phyloP scores from a whole-genome alignment of 139 green algal genomes.

The Chlorella sorokiniana region DNA sequence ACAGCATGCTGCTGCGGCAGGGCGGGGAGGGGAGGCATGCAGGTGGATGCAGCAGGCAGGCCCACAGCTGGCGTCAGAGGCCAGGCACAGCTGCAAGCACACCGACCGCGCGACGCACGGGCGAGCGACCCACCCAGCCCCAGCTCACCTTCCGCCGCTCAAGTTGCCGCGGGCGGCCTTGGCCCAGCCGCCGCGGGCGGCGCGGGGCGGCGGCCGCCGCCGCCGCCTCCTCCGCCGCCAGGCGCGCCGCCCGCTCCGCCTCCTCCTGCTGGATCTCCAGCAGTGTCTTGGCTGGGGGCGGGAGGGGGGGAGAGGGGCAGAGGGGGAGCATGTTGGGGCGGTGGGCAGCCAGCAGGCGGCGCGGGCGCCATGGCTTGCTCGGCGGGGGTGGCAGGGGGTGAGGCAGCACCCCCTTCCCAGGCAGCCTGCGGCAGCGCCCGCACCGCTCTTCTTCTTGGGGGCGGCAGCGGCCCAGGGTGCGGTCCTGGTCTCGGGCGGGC shows the following conservation, averaged over 20 bases:
- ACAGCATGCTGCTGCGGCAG: slow-evolving; percentile 1
- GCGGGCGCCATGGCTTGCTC: too few relatives aligned
- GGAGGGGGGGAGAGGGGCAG: not conserved
- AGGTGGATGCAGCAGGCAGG: not conserved
- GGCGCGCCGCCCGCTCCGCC: slow-evolving; percentile 46
- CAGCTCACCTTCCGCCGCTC: not conserved
- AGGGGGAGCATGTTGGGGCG: not conserved
- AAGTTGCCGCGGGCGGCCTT: slow-evolving; percentile 35
- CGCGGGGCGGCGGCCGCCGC: slow-evolving; percentile 27
- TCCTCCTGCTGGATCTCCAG: slow-evolving; percentile 83
- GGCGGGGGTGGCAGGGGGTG: too few relatives aligned
- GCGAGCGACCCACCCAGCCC: not conserved
- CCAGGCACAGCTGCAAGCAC: not conserved
- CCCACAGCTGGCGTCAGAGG: not conserved
- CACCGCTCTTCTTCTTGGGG: slow-evolving; percentile 31
- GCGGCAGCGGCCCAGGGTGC: slow-evolving; percentile 68
- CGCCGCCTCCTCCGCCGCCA: slow-evolving; percentile 37
- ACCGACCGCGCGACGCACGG: not conserved
- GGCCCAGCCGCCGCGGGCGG: slow-evolving; percentile 47
- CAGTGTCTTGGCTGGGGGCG: slow-evolving; percentile 58
- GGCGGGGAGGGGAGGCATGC: not conserved
- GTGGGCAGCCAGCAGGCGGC: too few relatives aligned
- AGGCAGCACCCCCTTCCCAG: not conserved
- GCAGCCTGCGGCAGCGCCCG: not conserved
- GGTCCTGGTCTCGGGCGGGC: slow-evolving; percentile 41